phyloP scores from a whole-genome alignment of 2,329 filamentous ascomycete species.

The Stagonosporopsis chrysanthemi region DNA sequence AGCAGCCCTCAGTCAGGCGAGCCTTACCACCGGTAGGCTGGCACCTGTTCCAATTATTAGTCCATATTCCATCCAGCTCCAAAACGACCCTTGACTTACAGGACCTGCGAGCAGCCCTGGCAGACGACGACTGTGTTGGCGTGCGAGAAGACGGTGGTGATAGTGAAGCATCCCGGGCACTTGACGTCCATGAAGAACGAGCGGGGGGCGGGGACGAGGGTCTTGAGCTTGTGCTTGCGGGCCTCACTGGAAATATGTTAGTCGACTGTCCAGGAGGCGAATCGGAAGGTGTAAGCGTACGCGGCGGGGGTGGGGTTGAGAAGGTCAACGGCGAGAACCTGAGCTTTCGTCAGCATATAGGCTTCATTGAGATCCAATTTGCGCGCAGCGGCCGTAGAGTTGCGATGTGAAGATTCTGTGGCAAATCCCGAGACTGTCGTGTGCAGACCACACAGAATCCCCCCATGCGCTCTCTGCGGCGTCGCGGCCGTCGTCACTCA shows the following conservation, averaged over 20 bases:
- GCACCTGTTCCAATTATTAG: constrained; percentile 63
- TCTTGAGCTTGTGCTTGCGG: constrained; percentile 99
- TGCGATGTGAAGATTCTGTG: constrained; percentile 39
- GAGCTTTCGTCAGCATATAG: constrained; percentile 32
- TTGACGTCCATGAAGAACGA: constrained; percentile 99
- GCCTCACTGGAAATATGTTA: constrained; percentile 69
- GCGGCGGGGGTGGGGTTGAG: constrained; percentile 97
- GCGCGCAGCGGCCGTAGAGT: constrained; percentile 22
- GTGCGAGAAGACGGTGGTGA: constrained; percentile 99
- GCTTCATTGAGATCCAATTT: constrained; percentile 23
- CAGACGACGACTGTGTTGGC: constrained; percentile 99
- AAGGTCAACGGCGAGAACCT: constrained; percentile 99
- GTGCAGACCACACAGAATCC: constrained; percentile 32
- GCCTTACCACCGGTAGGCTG: constrained; percentile 99
- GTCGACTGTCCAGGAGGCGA: constrained; percentile 26
- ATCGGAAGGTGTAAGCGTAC: constrained; percentile 36
- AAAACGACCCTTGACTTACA: constrained; percentile 53
- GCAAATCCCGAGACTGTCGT: constrained; percentile 45
- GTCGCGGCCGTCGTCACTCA: constrained; percentile 38
- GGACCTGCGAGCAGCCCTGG: constrained; percentile 97
- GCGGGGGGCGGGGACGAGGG: constrained; percentile 91
- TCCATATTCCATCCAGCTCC: constrained; percentile 16
- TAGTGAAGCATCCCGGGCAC: constrained; percentile 99
- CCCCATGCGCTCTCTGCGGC: constrained; percentile 16
- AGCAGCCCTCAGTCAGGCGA: constrained; percentile 98